Base-by-base conservation (phyloP, 805 yeast species). In the Sugiyamaella marilandica region DNA sequence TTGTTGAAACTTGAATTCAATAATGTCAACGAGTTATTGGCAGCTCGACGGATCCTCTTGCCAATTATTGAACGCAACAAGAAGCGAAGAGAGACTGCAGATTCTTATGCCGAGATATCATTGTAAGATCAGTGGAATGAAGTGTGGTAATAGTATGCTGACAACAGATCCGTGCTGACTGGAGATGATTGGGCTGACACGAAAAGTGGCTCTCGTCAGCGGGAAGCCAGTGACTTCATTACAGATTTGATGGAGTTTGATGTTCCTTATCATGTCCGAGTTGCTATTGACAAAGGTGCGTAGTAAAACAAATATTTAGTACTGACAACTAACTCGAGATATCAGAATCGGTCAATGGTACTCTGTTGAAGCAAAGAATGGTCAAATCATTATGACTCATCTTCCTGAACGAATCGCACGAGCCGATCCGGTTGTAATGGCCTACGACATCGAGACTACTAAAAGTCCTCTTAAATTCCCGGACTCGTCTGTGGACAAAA, bases 341-440 rank as follows among this genome's bases (percentile, higher is more conserved):
- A 73, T 92, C 24, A 77, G 99, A 57, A 95, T 91, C 9, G 98
- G 99, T 14, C 91, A 91, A 69, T 94, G 99, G 99, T 94, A 92
- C 66, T 78, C 80, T 26, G 92, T 91, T 1, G 79, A 79, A 46
- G 85, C 85, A 3, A 76, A 74, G 16, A 79, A 82, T 44, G 84
- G 84, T 0, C 73, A 75, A 11, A 71, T 82, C 2, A 70, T 70
- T 9, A 67, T 87, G 26, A 74, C 71, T 14, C 90, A 84, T 62
- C 79, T 83, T 55, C 73, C 77, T 14, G 89, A 86, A 32, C 83
- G 85, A 61, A 84, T 91, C 47, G 95, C 95, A 36, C 95, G 95
- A 70, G 96, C 99, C 2, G 99, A 94, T 67, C 98, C 98, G 0
- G 97, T 94, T 7, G 92, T 95, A 1, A 68, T 94, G 64, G 99